Base-by-base conservation (phyloP, 306 rosid genomes). In the Rosa multiflora region DNA sequence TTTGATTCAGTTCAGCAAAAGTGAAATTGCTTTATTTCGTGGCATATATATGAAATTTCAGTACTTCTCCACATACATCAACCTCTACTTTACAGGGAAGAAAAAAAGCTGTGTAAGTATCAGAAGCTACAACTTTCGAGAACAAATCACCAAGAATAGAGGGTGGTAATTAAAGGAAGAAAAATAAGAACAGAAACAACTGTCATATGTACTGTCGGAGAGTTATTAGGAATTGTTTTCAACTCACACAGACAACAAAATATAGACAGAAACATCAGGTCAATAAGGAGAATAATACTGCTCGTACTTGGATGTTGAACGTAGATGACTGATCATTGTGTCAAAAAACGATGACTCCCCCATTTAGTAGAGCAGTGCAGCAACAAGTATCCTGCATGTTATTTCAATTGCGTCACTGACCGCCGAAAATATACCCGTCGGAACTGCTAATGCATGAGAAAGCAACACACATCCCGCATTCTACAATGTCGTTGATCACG, bases 281-380 rank as follows among this genome's bases (percentile, higher is more conserved):
- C 44, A 42, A 70, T 39, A 29, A 74, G 58, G 5, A 59, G 61
- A 64, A 70, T 18, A 23, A 1, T 1, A 2, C 29, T 21, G 75
- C 75, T 42, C 97, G 39, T 90, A 94, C 99, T 91, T 92, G 97
- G 92, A 90, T 8, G 97, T 81, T 72, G 89, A 35, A 17, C 94
- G 93, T 23, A 94, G 92, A 79, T 89, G 88, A 84, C 74, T 67
- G 51, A 94, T 85, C 91, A 92, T 86, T 58, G 62, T 74, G 69
- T 88, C 86, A 1, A 88, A 86, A 84, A 88, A 81, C 5, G 93
- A 76, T 20, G 87, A 78, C 73, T 92, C 97, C 67, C 81, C 90
- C 97, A 91, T 92, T 79, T 58, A 23, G 10, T 5, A 72, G 3
- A 81, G 66, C 32, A 55, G 70, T 13, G 21, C 71, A 15, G 42